Percentiles rank a stretch among this genome's conserved stretches.
phyloP scores from a whole-genome alignment of 2,329 filamentous ascomycete species.

The Diaporthe australafricana region DNA sequence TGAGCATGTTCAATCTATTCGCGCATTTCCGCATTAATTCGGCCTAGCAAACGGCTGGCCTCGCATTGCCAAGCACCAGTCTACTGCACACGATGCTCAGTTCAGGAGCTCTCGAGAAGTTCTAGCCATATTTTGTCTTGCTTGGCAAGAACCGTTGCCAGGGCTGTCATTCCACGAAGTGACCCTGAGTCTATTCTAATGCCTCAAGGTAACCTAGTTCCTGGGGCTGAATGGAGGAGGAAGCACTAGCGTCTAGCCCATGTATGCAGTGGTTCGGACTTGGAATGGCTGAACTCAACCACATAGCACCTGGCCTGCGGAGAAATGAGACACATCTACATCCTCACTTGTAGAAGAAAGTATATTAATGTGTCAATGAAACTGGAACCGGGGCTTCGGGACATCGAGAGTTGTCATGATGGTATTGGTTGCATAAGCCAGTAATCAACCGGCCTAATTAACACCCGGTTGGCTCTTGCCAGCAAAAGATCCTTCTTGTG shows the following conservation, averaged over 20 bases:
- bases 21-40: background rate
- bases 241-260: conserved; percentile 5
- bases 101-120: background rate
- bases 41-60: background rate
- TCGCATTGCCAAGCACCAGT: background rate
- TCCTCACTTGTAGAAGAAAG: background rate
- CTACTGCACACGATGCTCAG: background rate
- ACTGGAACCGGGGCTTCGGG: background rate
- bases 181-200: conserved; percentile 15
- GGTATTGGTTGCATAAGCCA: background rate
- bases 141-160: conserved; percentile 5
- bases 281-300: conserved; percentile 2
- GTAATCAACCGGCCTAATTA: background rate
- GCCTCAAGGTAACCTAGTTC: background rate
- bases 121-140: background rate
- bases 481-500: background rate
- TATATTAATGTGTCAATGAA: background rate
- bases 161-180: background rate
- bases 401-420: background rate
- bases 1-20: background rate
- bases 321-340: background rate
- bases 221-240: background rate
- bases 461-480: background rate
- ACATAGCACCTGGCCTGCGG: background rate
- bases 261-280: conserved; percentile 6